Percentiles rank a stretch among this genome's conserved stretches.
phyloP scores from a whole-genome alignment of 2,329 filamentous ascomycete species.

The Ophiostoma ips region DNA sequence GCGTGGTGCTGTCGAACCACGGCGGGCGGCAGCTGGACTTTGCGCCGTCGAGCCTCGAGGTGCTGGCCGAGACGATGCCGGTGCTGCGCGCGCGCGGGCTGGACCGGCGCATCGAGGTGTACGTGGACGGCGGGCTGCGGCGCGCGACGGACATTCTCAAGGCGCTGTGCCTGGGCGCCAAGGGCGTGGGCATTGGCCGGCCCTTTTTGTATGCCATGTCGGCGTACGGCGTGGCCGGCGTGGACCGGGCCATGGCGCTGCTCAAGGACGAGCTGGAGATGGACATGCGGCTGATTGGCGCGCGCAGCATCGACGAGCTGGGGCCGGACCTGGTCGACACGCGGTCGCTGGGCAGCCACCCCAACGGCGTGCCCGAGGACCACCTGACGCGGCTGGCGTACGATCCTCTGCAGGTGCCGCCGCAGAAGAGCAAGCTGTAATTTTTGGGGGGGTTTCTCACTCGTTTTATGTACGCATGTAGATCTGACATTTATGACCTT shows the following conservation, averaged over 20 bases:
- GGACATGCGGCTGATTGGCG: constrained; percentile 93
- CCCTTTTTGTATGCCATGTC: constrained; percentile 97
- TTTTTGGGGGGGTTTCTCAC: background rate
- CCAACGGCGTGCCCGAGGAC: constrained; percentile 34
- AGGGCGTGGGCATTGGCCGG: constrained; percentile 82
- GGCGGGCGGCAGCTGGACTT: constrained; percentile 91
- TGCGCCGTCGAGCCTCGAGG: constrained; percentile 74
- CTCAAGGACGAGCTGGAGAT: constrained; percentile 97
- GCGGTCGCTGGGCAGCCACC: constrained; percentile 47
- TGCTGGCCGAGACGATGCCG: constrained; percentile 88
- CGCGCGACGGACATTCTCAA: constrained; percentile 92
- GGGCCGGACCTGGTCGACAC: constrained; percentile 71
- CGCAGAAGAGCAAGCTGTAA: constrained; percentile 41
- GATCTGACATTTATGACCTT: too few relatives aligned
- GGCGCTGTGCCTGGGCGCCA: constrained; percentile 81
- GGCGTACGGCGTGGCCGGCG: constrained; percentile 73
- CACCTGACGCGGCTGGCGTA: constrained; percentile 35
- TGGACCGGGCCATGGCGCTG: constrained; percentile 83
- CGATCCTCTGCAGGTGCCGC: constrained; percentile 37
- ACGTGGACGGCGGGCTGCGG: constrained; percentile 78
- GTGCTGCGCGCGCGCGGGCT: constrained; percentile 60
- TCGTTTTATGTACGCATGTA: too few relatives aligned
- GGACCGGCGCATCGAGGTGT: constrained; percentile 71
- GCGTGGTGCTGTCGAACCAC: constrained; percentile 90
- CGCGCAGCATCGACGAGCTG: constrained; percentile 58